These are phyloP conservation scores for Brachypodium distachyon DNA, from an alignment of 202 grass and related monocot genomes.

Conservation along the genomic window DNA sequence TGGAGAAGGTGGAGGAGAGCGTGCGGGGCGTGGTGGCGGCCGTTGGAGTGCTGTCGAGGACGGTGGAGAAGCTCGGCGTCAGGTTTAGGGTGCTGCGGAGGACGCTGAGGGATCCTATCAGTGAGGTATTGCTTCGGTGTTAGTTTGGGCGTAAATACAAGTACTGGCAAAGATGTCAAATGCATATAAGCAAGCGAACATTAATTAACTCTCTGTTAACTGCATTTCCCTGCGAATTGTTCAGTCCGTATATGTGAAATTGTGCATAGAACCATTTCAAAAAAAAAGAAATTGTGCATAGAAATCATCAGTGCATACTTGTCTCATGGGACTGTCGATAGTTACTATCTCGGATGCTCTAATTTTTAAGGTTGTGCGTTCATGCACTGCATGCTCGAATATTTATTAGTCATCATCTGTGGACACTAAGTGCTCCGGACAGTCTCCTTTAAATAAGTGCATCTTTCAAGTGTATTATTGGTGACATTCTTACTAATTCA, in stretches of 20 bases:
- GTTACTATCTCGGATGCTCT: background rate
- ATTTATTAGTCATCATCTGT: background rate
- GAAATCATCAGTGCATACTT: no score
- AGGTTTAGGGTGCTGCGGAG: slow-evolving; percentile 68
- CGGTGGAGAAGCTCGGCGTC: slow-evolving; percentile 70
- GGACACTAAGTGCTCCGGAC: background rate
- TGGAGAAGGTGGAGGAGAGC: slow-evolving; percentile 54
- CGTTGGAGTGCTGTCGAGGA: slow-evolving; percentile 46
- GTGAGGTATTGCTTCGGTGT: slow-evolving; percentile 38
- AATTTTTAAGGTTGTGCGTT: background rate
- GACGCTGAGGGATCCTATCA: slow-evolving; percentile 49
- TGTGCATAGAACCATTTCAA: background rate
- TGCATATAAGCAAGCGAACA: background rate
- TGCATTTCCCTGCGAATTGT: background rate
- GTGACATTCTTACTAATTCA: background rate
- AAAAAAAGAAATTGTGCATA: no score
- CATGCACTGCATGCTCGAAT: background rate
- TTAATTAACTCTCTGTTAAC: background rate
- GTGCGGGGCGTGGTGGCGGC: slow-evolving; percentile 35
- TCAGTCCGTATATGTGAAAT: background rate
- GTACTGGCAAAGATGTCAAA: background rate
- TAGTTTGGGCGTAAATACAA: background rate
- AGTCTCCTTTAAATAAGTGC: background rate
- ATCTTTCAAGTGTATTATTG: background rate
- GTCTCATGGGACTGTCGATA: background rate